Percentiles rank a stretch among this genome's conserved stretches.
Conservation (phyloP, 177 flowering plant genomes). For the Vitis hybrid region DNA sequence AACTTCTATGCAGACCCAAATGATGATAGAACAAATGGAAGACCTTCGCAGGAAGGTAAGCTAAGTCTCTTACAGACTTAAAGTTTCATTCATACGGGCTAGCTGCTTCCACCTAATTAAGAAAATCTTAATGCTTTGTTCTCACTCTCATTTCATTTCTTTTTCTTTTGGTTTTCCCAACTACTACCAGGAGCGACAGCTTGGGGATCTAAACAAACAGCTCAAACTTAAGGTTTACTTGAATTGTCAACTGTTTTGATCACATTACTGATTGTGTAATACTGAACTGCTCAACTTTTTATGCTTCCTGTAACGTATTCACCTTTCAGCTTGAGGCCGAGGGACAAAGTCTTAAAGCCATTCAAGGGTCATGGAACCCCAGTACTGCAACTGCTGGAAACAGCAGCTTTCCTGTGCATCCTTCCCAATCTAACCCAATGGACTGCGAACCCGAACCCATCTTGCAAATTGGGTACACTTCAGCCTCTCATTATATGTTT, state of each 20-base stretch:
- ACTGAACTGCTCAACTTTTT: not conserved
- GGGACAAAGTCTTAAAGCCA: slow-evolving; percentile 42
- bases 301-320: not conserved
- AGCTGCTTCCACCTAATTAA: not conserved
- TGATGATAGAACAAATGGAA: slow-evolving; percentile 85
- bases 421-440: slow-evolving; percentile 46
- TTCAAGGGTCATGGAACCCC: slow-evolving; percentile 54
- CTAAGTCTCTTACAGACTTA: not conserved
- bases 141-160: not conserved
- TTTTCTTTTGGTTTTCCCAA: not conserved
- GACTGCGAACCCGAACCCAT: slow-evolving; percentile 58
- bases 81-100: not conserved
- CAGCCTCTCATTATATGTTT: not conserved
- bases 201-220: slow-evolving; percentile 84
- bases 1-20: slow-evolving; percentile 52
- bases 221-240: slow-evolving; percentile 62
- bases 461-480: slow-evolving; percentile 68
- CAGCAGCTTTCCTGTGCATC: slow-evolving; percentile 39
- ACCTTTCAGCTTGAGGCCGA: slow-evolving; percentile 59
- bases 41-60: slow-evolving; percentile 75
- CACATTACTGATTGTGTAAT: not conserved
- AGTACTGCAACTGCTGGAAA: slow-evolving; percentile 33
- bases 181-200: slow-evolving; percentile 70
- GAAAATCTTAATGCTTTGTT: not conserved
- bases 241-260: slow-evolving; percentile 9